phyloP scores from a whole-genome alignment of 202 grass and related monocot species.

The Panicum hallii region DNA sequence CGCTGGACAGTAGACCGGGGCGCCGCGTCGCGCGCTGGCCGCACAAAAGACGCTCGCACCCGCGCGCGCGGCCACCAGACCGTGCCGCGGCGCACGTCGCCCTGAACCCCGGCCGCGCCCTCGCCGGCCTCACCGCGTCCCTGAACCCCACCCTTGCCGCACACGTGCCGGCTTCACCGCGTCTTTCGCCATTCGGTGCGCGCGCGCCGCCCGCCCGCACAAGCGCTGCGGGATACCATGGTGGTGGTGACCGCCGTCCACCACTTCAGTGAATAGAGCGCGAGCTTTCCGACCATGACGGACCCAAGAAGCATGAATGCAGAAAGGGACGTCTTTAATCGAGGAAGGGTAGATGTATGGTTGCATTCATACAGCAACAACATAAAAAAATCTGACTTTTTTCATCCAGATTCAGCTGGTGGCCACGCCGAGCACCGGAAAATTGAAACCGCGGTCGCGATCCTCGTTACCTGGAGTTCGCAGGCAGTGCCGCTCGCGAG shows the following conservation, averaged over 20 bases:
- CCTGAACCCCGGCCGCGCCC: neutral
- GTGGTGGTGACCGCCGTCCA: neutral
- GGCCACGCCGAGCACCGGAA: neutral
- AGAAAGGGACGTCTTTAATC: neutral
- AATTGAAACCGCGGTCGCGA: neutral
- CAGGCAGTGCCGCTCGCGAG: neutral
- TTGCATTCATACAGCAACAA: constrained; percentile 24
- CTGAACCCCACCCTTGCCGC: neutral
- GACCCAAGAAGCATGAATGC: neutral
- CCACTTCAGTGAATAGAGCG: neutral
- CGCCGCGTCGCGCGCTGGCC: constrained; percentile 7
- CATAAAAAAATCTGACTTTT: neutral
- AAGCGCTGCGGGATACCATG: neutral
- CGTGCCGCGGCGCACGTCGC: neutral
- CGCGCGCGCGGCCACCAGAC: neutral
- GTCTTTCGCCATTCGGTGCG: neutral
- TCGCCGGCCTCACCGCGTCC: neutral
- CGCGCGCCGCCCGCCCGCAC: neutral
- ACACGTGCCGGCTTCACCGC: neutral
- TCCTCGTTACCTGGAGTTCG: constrained; percentile 24
- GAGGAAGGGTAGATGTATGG: neutral
- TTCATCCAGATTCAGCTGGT: constrained; percentile 15
- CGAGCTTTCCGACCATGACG: neutral
- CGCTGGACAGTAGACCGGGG: neutral
- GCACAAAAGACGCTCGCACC: neutral